phyloP scores from a whole-genome alignment of 345 rosid genomes.

The Salix brachista region DNA sequence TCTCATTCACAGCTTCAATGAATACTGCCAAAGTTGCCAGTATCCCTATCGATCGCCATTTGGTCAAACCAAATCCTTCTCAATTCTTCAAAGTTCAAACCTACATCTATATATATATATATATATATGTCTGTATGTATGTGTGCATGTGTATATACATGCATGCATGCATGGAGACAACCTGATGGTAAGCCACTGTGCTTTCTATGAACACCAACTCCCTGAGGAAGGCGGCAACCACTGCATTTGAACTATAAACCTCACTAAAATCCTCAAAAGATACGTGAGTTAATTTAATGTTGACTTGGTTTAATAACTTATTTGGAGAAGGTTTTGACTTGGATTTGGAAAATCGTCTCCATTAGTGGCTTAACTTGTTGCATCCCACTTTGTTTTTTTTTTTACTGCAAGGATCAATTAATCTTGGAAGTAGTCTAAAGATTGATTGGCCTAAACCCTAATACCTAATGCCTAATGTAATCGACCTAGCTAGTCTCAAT shows the following conservation, averaged over 20 bases:
- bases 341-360: neutral
- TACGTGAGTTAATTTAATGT: neutral
- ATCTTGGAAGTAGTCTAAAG: neutral
- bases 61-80: neutral
- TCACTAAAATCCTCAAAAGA: constrained; percentile 11
- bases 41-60: constrained; percentile 4
- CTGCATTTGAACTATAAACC: neutral
- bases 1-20: constrained; percentile 12
- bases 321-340: neutral
- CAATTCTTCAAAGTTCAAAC: constrained; percentile 11
- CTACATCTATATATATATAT: neutral
- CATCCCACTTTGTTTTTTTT: neutral
- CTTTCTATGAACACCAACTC: constrained; percentile 25
- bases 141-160: too few species aligned
- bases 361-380: neutral
- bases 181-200: constrained; percentile 6
- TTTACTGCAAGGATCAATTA: neutral
- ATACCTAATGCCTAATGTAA: neutral
- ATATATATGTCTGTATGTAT: too few species aligned
- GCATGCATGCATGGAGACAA: too few species aligned
- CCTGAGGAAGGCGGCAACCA: constrained; percentile 21
- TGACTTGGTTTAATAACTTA: neutral
- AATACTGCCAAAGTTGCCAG: constrained; percentile 31
- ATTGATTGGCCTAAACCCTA: constrained; percentile 8
- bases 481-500: constrained; percentile 8